phyloP scores from a whole-genome alignment of 441 rosid species.

The Euphorbia celastroides region DNA sequence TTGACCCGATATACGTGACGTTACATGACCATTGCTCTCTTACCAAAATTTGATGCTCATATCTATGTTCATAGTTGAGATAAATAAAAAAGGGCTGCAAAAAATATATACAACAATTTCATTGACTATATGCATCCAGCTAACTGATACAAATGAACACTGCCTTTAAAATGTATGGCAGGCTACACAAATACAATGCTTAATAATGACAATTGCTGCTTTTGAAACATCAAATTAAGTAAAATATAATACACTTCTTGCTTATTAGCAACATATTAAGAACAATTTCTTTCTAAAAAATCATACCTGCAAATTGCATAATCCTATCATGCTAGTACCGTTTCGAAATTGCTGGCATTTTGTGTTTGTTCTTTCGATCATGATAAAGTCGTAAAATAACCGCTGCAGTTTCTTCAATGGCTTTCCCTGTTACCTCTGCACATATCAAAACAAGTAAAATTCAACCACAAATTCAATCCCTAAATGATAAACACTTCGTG shows the following conservation, averaged over 20 bases:
- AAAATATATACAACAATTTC: background rate
- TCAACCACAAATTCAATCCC: background rate
- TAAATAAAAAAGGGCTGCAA: no score
- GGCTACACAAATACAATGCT: background rate
- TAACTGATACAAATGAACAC: constrained; percentile 1
- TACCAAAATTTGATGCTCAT: background rate
- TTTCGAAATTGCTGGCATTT: constrained; percentile 75
- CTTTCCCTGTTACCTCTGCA: constrained; percentile 88
- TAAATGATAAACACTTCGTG: background rate
- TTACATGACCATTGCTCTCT: background rate
- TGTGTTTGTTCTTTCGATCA: constrained; percentile 54
- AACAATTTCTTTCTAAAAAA: background rate
- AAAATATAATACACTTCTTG: background rate
- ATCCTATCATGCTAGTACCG: constrained; percentile 32
- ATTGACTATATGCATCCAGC: background rate
- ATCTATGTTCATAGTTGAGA: background rate
- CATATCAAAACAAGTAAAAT: constrained; percentile 8
- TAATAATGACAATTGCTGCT: background rate
- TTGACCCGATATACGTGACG: no score
- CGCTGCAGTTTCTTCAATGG: constrained; percentile 89
- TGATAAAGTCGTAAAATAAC: constrained; percentile 65
- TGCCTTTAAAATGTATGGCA: background rate
- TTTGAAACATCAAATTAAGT: background rate
- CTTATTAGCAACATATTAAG: background rate
- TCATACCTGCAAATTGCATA: constrained; percentile 4